phyloP scores from a whole-genome alignment of 2,329 filamentous ascomycete species.

The Lecanicillium sp. region DNA sequence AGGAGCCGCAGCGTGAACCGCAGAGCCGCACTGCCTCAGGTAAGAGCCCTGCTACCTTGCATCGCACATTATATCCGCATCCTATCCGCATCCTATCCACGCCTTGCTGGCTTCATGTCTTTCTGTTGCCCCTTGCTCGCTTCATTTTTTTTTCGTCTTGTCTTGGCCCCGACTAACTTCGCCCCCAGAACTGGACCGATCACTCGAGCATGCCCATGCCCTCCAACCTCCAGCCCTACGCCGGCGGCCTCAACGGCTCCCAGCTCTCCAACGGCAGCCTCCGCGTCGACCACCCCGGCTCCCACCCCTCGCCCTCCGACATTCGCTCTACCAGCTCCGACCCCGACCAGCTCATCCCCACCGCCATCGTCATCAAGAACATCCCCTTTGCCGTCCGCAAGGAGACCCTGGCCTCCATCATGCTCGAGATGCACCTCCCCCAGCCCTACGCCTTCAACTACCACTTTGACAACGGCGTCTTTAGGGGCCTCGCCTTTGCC shows the following conservation, averaged over 20 bases:
- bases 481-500: constrained; percentile 90
- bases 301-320: constrained; percentile 34
- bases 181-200: constrained; percentile 45
- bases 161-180: constrained; percentile 13
- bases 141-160: no score
- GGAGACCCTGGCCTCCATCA: constrained; percentile 85
- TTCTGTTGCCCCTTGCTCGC: no score
- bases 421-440: constrained; percentile 90
- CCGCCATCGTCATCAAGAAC: constrained; percentile 98
- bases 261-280: constrained; percentile 35
- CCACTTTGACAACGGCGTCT: constrained; percentile 97
- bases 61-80: no score
- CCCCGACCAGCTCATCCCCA: constrained; percentile 89
- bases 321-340: constrained; percentile 41
- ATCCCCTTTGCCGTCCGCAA: constrained; percentile 98
- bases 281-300: constrained; percentile 37
- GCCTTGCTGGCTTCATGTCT: no score
- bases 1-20: constrained; percentile 50
- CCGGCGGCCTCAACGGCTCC: constrained; percentile 29
- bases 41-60: constrained; percentile 41
- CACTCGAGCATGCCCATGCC: constrained; percentile 39
- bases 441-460: constrained; percentile 99
- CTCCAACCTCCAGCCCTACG: constrained; percentile 30
- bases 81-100: no score
- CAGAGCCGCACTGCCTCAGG: constrained; percentile 63